phyloP scores from a whole-genome alignment of 306 rosid species.

The Inga oerstediana region DNA sequence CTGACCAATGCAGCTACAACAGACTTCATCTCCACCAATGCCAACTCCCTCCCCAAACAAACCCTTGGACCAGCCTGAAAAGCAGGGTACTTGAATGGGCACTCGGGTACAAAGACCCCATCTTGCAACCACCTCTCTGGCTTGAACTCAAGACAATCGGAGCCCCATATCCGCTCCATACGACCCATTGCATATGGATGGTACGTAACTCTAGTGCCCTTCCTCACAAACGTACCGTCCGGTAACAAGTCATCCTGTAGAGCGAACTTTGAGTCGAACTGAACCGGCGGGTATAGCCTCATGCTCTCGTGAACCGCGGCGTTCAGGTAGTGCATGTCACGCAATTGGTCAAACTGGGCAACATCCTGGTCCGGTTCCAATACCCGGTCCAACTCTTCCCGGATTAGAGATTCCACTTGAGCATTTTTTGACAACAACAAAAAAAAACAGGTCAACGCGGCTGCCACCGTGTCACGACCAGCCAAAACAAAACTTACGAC shows the following conservation, averaged over 20 bases:
- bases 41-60: constrained; percentile 88
- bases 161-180: constrained; percentile 82
- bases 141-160: constrained; percentile 60
- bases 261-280: constrained; percentile 81
- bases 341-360: constrained; percentile 44
- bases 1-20: constrained; percentile 42
- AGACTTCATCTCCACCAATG: constrained; percentile 66
- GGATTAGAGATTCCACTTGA: constrained; percentile 43
- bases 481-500: constrained; percentile 79
- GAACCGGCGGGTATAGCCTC: constrained; percentile 87
- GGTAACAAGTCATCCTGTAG: constrained; percentile 78
- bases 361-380: constrained; percentile 37
- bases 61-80: constrained; percentile 85
- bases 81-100: constrained; percentile 73
- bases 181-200: constrained; percentile 99
- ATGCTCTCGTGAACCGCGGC: constrained; percentile 75
- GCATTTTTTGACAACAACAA: constrained; percentile 53
- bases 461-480: constrained; percentile 81
- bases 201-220: constrained; percentile 79
- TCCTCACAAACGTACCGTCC: constrained; percentile 68
- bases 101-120: constrained; percentile 48
- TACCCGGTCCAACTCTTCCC: constrained; percentile 59
- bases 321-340: constrained; percentile 70
- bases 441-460: constrained; percentile 73
- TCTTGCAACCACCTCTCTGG: constrained; percentile 79